Conservation (phyloP, 2,329 filamentous ascomycete genomes). For the Aspergillus intermedius region DNA sequence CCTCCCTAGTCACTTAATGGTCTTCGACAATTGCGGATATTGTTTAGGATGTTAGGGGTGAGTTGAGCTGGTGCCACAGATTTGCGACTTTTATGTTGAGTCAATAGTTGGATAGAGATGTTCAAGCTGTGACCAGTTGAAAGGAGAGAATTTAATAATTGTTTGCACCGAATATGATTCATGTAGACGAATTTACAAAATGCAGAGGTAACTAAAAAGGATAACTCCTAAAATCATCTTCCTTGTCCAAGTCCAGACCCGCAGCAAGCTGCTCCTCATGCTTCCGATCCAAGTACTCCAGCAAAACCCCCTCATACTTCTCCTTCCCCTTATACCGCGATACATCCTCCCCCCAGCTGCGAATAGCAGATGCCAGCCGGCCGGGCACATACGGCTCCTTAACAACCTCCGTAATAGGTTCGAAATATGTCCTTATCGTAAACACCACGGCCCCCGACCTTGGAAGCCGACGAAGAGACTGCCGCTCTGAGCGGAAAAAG, state of each 20-base stretch:
- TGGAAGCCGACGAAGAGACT: slow-evolving; percentile 60
- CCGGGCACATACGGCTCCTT: slow-evolving; percentile 72
- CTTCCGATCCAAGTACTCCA: slow-evolving; percentile 69
- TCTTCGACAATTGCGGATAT: background rate
- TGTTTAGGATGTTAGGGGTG: too few relatives aligned
- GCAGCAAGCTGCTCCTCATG: slow-evolving; percentile 65
- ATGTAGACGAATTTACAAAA: too few relatives aligned
- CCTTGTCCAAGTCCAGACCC: slow-evolving; percentile 57
- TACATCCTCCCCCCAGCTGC: slow-evolving; percentile 77
- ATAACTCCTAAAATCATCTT: slow-evolving; percentile 57
- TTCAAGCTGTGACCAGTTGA: background rate
- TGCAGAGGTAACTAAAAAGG: slow-evolving; percentile 40
- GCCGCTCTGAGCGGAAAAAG: slow-evolving; percentile 69
- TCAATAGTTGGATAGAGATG: background rate
- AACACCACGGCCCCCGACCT: slow-evolving; percentile 58
- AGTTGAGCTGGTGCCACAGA: too few relatives aligned
- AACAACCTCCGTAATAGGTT: slow-evolving; percentile 61
- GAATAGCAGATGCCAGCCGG: slow-evolving; percentile 65
- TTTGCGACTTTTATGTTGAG: too few relatives aligned
- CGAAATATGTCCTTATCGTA: slow-evolving; percentile 75
- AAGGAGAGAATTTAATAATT: background rate
- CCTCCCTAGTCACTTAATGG: too few relatives aligned
- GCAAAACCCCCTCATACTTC: slow-evolving; percentile 63
- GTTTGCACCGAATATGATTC: too few relatives aligned
- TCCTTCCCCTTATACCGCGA: slow-evolving; percentile 71